A percentile compares a stretch with the other conserved stretches of the same genome.
Conservation (phyloP, 163 green algal species). For the Chlorella variabilis region DNA sequence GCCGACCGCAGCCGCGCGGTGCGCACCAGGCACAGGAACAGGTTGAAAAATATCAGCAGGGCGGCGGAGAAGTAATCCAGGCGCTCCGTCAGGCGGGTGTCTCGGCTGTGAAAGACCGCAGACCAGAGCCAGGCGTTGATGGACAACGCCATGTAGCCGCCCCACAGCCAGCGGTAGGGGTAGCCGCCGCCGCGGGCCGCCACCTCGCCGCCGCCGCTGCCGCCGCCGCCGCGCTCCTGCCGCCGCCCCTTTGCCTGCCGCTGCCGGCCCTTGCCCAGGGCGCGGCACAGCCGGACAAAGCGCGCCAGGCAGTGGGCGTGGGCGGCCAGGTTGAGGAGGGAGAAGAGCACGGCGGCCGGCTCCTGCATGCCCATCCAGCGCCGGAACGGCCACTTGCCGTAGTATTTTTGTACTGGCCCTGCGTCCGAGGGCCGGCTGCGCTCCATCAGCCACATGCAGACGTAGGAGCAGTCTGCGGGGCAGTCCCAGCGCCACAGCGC, state of each 20-base stretch:
- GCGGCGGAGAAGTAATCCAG: constrained; percentile 83
- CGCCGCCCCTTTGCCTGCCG: neutral
- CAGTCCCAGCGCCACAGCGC: constrained; percentile 62
- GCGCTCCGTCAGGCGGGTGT: constrained; percentile 75
- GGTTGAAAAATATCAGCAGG: constrained; percentile 54
- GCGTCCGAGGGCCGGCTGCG: constrained; percentile 3
- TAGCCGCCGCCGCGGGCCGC: neutral
- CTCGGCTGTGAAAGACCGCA: constrained; percentile 79
- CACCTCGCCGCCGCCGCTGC: neutral
- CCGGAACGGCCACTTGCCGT: constrained; percentile 89
- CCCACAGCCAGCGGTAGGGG: constrained; percentile 19
- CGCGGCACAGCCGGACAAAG: neutral
- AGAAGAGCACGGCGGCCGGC: constrained; percentile 70
- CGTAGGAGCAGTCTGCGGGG: constrained; percentile 70
- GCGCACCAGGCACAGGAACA: constrained; percentile 45
- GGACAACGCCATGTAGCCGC: constrained; percentile 54
- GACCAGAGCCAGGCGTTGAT: constrained; percentile 78
- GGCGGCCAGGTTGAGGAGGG: constrained; percentile 72
- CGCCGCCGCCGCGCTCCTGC: neutral
- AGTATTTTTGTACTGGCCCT: constrained; percentile 72
- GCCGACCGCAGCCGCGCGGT: neutral
- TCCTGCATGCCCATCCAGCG: constrained; percentile 70
- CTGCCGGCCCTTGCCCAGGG: neutral
- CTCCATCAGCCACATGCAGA: constrained; percentile 76
- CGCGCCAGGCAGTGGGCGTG: constrained; percentile 55